Base-by-base conservation (phyloP, 345 rosid genomes). In the Gossypium arboreum region DNA sequence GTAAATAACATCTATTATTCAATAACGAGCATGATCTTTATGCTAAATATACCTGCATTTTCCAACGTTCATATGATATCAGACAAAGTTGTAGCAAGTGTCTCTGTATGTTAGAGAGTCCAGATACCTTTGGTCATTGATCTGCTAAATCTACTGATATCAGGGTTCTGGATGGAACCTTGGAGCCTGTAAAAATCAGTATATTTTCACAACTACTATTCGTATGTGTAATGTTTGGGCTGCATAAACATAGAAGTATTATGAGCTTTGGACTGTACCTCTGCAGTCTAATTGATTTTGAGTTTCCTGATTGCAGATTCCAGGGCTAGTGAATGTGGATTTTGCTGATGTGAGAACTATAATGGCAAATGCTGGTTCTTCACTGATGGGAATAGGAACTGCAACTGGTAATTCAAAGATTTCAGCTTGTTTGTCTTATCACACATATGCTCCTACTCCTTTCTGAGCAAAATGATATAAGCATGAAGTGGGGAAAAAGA, bases 291-390 rank as follows among this genome's bases (percentile, higher is more conserved):
- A 73, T 22, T 47, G 15, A 39, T 72, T 43, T 52, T 24, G 43
- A 44, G 55, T 59, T 45, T 73, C 52, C 55, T 58, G 68, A 58
- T 56, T 79, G 84, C 89, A 90, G 98, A 82, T 91, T 79, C 97
- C 98, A 12, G 99, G 99, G 69, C 85, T 95, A 78, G 97, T 95
- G 56, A 95, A 95, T 79, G 99, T 95, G 83, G 99, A 93, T 82
- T 93, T 95, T 86, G 98, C 97, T 77, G 99, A 95, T 81, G 99
- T 95, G 79, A 88, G 97, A 61, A 92, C 99, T 78, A 91, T 95
- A 79, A 95, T 95, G 99, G 94, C 93, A 63, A 91, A 85, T 87
- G 98, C 98, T 9, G 99, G 99, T 22, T 95, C 99, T 83, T 93
- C 99, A 44, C 71, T 95, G 75, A 91, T 95, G 99, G 99, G 97